Percentiles rank a stretch among this genome's conserved stretches.
These are phyloP conservation scores for Hippophae tibetana DNA, from an alignment of 306 rosid genomes.

Conservation along the genomic window DNA sequence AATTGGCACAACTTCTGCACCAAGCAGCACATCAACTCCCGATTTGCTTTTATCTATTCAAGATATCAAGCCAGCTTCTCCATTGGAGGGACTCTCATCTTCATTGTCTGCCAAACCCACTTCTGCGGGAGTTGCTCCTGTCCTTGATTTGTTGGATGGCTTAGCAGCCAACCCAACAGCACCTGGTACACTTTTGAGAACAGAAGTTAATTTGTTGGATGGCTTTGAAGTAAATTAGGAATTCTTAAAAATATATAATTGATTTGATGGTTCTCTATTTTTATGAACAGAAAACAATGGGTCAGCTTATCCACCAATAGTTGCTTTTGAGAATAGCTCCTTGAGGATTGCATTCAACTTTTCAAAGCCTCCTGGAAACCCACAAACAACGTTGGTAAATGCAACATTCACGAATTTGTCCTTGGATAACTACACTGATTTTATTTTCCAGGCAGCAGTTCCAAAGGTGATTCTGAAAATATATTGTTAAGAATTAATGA, in stretches of 20 bases:
- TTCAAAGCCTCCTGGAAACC: constrained; percentile 70
- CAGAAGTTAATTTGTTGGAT: constrained; percentile 1
- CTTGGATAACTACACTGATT: constrained; percentile 48
- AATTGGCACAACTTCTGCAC: constrained; percentile 38
- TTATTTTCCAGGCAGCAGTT: constrained; percentile 97
- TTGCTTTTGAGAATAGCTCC: constrained; percentile 79
- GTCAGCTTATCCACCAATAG: constrained; percentile 65
- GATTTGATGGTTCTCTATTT: constrained; percentile 6
- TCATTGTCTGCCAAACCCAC: constrained; percentile 47
- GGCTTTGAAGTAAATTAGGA: background rate
- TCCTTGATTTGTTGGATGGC: constrained; percentile 71
- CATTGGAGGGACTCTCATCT: background rate
- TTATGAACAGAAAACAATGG: constrained; percentile 57
- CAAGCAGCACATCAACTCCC: constrained; percentile 33
- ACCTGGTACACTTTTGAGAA: constrained; percentile 29
- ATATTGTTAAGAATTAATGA: background rate
- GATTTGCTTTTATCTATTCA: constrained; percentile 29
- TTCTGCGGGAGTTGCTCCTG: constrained; percentile 46
- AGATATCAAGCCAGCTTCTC: no score
- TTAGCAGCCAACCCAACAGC: constrained; percentile 41
- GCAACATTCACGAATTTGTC: constrained; percentile 76
- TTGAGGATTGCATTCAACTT: constrained; percentile 69
- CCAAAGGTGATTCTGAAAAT: constrained; percentile 66
- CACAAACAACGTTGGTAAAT: constrained; percentile 64
- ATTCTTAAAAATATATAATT: no score